Evolutionary conservation across 2,329 filamentous ascomycete genomes (phyloP).

Genomic region (Aurifilum marmelostoma): DNA sequence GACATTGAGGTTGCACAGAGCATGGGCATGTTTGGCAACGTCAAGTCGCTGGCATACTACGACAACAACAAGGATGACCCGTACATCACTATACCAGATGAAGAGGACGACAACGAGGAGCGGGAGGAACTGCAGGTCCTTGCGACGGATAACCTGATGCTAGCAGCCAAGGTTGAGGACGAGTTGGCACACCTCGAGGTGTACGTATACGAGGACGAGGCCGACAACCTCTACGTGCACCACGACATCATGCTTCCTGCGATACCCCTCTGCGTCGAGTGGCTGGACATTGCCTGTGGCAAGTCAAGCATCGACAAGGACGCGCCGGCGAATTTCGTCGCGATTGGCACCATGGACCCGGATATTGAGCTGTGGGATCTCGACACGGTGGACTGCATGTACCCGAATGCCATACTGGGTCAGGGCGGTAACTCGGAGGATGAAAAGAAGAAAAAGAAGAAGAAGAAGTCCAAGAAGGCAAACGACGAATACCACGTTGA

Average conservation of each 20-base stretch:
- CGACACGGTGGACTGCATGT: constrained; percentile 96
- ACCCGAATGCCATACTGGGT: constrained; percentile 93
- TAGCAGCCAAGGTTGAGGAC: constrained; percentile 94
- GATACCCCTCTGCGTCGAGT: constrained; percentile 93
- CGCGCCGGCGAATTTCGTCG: constrained; percentile 84
- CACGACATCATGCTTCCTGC: constrained; percentile 99
- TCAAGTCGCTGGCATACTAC: constrained; percentile 92
- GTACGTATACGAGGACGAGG: constrained; percentile 94
- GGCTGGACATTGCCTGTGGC: constrained; percentile 89
- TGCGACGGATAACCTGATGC: constrained; percentile 87
- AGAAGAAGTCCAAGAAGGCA: constrained; percentile 85
- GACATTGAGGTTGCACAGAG: constrained; percentile 66
- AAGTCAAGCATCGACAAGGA: constrained; percentile 66
- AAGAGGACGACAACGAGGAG: constrained; percentile 77
- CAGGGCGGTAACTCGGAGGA: constrained; percentile 62
- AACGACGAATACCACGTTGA: constrained; percentile 95
- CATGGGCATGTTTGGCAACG: constrained; percentile 92
- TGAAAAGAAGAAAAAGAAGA: constrained; percentile 79
- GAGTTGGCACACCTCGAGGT: constrained; percentile 96
- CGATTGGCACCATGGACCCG: constrained; percentile 94
- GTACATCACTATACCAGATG: constrained; percentile 81
- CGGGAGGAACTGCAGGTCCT: constrained; percentile 92
- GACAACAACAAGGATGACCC: constrained; percentile 93
- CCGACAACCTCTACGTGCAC: constrained; percentile 97
- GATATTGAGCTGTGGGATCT: constrained; percentile 99